These are phyloP conservation scores for Grosmannia penicillata DNA, from an alignment of 2,329 filamentous ascomycete genomes.

Conservation along the genomic window DNA sequence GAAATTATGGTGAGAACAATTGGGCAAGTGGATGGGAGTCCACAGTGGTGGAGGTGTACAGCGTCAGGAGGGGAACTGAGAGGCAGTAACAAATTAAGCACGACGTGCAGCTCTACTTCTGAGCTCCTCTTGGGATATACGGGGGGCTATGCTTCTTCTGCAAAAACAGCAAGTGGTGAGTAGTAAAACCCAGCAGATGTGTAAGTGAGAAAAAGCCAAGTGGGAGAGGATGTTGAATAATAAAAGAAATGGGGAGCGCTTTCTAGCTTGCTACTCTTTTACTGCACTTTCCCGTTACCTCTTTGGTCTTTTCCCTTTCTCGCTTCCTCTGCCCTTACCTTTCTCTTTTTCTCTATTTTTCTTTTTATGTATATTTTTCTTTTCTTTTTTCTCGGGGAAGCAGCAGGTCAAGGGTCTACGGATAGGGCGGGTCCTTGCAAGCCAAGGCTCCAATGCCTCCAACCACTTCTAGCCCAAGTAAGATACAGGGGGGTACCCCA, in stretches of 20 bases:
- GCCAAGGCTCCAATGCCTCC: conserved; percentile 7
- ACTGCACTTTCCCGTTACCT: too few species aligned
- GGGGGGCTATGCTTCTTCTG: not conserved
- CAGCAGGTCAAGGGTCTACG: too few species aligned
- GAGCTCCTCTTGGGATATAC: not conserved
- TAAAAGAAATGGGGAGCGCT: not conserved
- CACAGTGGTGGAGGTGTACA: not conserved
- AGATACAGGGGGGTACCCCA: conserved; percentile 14
- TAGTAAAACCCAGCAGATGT: too few species aligned
- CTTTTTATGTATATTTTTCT: not conserved
- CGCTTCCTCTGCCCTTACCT: not conserved
- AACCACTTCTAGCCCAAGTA: conserved; percentile 6
- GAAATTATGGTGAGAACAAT: too few species aligned
- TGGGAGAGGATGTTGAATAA: not conserved
- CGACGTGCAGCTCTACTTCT: not conserved
- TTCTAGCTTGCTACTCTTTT: too few species aligned
- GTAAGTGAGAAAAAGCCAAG: not conserved
- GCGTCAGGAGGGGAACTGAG: not conserved
- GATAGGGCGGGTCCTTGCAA: conserved; percentile 6
- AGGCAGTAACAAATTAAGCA: not conserved
- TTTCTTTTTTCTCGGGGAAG: not conserved
- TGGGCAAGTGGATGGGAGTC: too few species aligned
- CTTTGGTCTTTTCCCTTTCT: not conserved
- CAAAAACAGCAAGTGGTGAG: too few species aligned
- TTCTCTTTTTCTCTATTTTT: not conserved